Percentiles rank a stretch among this genome's conserved stretches.
Evolutionary conservation across 345 rosid species (phyloP).

Genomic region (Citrus inodora): DNA sequence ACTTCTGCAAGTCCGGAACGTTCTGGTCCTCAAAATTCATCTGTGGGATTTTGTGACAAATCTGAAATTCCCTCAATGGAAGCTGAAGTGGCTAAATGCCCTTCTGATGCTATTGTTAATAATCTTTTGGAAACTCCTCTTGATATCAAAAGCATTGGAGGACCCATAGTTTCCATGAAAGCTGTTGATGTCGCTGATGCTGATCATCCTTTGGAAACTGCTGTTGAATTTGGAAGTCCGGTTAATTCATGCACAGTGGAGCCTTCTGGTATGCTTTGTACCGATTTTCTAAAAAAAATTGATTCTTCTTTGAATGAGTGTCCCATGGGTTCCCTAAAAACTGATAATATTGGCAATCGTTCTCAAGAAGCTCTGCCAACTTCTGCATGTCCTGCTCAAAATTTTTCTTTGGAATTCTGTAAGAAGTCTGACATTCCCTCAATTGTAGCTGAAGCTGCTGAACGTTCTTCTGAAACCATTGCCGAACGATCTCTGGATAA

Average conservation of each 20-base stretch:
- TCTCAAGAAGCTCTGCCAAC: neutral
- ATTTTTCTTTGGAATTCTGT: neutral
- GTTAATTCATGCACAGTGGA: neutral
- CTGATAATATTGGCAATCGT: neutral
- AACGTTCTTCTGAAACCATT: neutral
- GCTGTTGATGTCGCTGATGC: neutral
- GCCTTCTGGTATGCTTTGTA: no score
- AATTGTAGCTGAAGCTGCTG: neutral
- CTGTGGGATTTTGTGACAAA: neutral
- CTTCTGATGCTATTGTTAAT: neutral
- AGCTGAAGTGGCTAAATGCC: neutral
- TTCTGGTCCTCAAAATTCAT: neutral
- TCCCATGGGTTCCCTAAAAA: neutral
- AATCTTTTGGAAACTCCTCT: neutral
- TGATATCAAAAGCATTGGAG: neutral
- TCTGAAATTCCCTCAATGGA: neutral
- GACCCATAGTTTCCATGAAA: neutral
- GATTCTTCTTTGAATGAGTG: neutral
- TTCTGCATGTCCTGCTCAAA: neutral
- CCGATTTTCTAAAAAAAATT: neutral
- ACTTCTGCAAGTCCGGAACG: neutral
- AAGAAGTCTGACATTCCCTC: neutral
- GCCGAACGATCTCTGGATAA: neutral
- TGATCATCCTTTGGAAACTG: neutral
- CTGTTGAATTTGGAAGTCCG: neutral